A percentile compares a stretch with the other conserved stretches of the same genome.
Evolutionary conservation across 495 filamentous ascomycete genomes (phyloP).

Genomic region (Penicillium parvum): DNA sequence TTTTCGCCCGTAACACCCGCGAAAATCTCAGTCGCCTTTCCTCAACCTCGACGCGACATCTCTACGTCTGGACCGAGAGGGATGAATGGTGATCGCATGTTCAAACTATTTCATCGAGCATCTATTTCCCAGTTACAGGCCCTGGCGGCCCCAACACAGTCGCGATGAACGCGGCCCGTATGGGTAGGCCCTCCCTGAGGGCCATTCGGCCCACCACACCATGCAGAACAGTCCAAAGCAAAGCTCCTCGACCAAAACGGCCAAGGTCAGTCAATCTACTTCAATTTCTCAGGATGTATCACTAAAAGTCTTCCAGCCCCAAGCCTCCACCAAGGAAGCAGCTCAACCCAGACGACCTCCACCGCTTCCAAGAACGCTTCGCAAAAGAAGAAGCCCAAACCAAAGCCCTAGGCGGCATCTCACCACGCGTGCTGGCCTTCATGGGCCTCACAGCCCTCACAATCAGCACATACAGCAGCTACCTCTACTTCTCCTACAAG

Average conservation of each 20-base stretch:
- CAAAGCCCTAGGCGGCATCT: slow-evolving; percentile 22
- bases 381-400: slow-evolving; percentile 1
- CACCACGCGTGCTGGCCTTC: slow-evolving; percentile 34
- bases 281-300: not conserved
- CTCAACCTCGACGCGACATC: not conserved
- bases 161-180: slow-evolving; percentile 15
- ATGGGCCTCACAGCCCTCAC: slow-evolving; percentile 43
- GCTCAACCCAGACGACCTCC: slow-evolving; percentile 5
- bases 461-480: slow-evolving; percentile 49
- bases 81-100: no score
- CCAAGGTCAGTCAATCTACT: slow-evolving; percentile 10
- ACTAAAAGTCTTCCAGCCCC: not conserved
- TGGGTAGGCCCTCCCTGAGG: slow-evolving; percentile 7
- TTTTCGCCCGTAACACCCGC: not conserved
- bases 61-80: no score
- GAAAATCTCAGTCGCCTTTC: slow-evolving; percentile 1
- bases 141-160: not conserved
- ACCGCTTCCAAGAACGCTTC: slow-evolving; percentile 10
- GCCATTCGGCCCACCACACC: slow-evolving; percentile 5
- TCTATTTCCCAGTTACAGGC: not conserved
- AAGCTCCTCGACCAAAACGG: slow-evolving; percentile 10
- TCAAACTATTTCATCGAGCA: no score
- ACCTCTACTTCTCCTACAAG: slow-evolving; percentile 46
- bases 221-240: slow-evolving; percentile 18
- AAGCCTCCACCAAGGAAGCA: slow-evolving; percentile 7